Conservation (phyloP, 2,329 filamentous ascomycete species). For the Fusarium coicis region DNA sequence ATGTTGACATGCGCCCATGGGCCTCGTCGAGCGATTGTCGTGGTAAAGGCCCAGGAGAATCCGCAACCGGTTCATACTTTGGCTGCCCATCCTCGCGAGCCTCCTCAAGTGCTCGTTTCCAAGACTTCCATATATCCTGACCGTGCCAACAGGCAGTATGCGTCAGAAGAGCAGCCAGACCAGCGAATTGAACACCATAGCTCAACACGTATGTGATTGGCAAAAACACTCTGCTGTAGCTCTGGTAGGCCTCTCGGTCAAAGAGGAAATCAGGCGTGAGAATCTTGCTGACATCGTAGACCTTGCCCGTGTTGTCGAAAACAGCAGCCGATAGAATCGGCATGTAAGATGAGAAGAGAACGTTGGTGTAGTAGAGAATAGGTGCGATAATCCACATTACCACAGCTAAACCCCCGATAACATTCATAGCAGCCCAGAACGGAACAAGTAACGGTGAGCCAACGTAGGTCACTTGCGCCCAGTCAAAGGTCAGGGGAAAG, state of each 20-base stretch:
- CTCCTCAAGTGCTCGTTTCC: conserved; percentile 75
- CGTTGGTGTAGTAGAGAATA: conserved; percentile 82
- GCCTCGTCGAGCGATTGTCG: conserved; percentile 32
- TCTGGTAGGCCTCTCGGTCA: conserved; percentile 77
- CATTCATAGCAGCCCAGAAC: conserved; percentile 88
- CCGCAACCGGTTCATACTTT: conserved; percentile 63
- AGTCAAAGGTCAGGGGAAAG: conserved; percentile 89
- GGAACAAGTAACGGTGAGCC: conserved; percentile 85
- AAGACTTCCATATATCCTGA: conserved; percentile 81
- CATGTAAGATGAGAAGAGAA: conserved; percentile 85
- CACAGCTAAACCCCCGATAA: conserved; percentile 80
- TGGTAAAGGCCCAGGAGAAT: conserved; percentile 38
- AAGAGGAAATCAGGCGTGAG: conserved; percentile 82
- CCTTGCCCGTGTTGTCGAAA: conserved; percentile 83
- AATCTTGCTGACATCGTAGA: conserved; percentile 85
- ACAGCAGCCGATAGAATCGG: conserved; percentile 86
- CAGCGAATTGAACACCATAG: conserved; percentile 88
- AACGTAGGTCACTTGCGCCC: conserved; percentile 90
- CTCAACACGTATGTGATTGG: conserved; percentile 89
- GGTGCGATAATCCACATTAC: conserved; percentile 89
- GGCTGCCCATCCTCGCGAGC: conserved; percentile 62
- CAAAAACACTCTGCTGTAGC: conserved; percentile 86
- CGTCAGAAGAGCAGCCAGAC: conserved; percentile 80
- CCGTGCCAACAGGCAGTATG: conserved; percentile 89
- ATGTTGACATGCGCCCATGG: conserved; percentile 46